Conservation (phyloP, 2,329 filamentous ascomycete genomes). For the Exophiala sideris region DNA sequence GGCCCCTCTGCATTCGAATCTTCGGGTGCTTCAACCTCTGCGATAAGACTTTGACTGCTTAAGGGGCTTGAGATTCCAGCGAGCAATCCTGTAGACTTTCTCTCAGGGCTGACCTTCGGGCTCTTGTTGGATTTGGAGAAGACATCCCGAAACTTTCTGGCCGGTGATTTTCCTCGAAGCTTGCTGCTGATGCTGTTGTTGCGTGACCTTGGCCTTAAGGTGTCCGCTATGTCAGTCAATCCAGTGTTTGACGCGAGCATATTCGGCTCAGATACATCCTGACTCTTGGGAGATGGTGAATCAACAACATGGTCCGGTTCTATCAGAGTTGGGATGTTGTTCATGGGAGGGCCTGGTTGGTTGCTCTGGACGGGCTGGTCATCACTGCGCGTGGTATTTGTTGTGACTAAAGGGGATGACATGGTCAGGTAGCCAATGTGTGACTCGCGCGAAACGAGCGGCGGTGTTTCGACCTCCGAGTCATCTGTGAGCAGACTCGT, state of each 20-base stretch:
- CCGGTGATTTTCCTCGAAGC: constrained; percentile 65
- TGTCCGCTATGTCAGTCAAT: constrained; percentile 31
- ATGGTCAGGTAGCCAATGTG: constrained; percentile 66
- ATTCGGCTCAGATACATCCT: constrained; percentile 1
- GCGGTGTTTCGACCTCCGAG: constrained; percentile 35
- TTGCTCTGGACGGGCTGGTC: constrained; percentile 32
- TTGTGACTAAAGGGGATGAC: constrained; percentile 65
- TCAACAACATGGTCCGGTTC: constrained; percentile 10
- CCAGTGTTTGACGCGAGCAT: constrained; percentile 29
- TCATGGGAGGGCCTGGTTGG: constrained; percentile 15
- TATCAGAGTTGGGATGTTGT: constrained; percentile 18
- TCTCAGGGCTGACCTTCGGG: constrained; percentile 48
- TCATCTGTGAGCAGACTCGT: constrained; percentile 27
- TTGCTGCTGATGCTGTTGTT: constrained; percentile 29
- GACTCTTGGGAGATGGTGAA: constrained; percentile 20
- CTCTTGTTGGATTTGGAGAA: constrained; percentile 59
- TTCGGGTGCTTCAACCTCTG: constrained; percentile 31
- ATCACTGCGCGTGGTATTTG: constrained; percentile 44
- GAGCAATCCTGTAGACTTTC: constrained; percentile 18
- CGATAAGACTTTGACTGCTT: constrained; percentile 35
- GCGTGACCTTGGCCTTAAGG: constrained; percentile 34
- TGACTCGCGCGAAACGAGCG: constrained; percentile 58
- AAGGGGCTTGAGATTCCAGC: constrained; percentile 10
- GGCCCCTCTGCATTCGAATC: background rate
- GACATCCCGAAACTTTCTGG: constrained; percentile 67